These are phyloP conservation scores for Fusarium subtropicale DNA, from an alignment of 2,329 filamentous ascomycete species.

Conservation along the genomic window DNA sequence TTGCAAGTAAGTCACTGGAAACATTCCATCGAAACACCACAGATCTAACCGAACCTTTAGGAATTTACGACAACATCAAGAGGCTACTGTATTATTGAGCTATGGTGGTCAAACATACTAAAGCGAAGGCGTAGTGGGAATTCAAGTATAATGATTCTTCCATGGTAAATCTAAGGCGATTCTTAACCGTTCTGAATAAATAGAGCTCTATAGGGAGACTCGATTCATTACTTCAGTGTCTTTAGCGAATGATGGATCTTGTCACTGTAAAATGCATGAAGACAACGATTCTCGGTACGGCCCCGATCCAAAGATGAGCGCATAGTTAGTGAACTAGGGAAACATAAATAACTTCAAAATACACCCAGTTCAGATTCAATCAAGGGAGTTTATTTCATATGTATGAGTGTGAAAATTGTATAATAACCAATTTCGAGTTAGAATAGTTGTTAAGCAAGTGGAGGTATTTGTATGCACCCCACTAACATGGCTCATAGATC, in stretches of 20 bases:
- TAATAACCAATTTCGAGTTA: not conserved
- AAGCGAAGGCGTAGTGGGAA: not conserved
- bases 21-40: not conserved
- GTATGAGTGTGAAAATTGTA: not conserved
- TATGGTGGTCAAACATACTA: not conserved
- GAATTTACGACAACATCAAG: slow-evolving; percentile 78
- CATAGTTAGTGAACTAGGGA: not conserved
- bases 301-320: no score
- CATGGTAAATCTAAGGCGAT: not conserved
- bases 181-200: not conserved
- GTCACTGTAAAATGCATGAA: not conserved
- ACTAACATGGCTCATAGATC: slow-evolving; percentile 17
- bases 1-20: slow-evolving; percentile 75
- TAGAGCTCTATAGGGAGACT: slow-evolving; percentile 5
- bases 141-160: not conserved
- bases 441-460: not conserved
- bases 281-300: not conserved
- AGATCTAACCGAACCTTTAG: slow-evolving; percentile 53
- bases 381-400: not conserved
- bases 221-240: not conserved
- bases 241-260: not conserved
- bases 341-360: not conserved
- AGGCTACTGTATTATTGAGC: slow-evolving; percentile 71
- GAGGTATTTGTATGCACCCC: slow-evolving; percentile 7
- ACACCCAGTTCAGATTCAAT: not conserved